Percentiles rank a stretch among this genome's conserved stretches.
phyloP scores from a whole-genome alignment of 805 yeast genomes.

The Pichia ethanolica region DNA sequence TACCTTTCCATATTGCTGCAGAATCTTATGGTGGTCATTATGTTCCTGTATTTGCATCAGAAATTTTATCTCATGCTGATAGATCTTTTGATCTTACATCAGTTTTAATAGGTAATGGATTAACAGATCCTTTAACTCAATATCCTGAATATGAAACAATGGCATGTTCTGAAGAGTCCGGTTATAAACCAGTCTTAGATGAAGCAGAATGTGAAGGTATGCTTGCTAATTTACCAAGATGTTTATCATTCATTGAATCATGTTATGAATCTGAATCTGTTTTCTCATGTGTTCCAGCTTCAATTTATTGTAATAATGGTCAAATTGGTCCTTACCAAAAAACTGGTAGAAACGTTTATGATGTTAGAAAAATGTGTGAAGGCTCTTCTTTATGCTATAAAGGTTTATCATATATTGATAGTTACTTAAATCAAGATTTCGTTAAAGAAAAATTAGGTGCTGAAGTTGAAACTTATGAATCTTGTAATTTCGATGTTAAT shows the following conservation, averaged over 20 bases:
- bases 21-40: conserved; percentile 84
- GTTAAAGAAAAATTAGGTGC: conserved; percentile 57
- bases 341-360: conserved; percentile 58
- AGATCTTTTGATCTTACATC: conserved; percentile 63
- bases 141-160: conserved; percentile 77
- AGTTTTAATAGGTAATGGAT: conserved; percentile 86
- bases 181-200: conserved; percentile 64
- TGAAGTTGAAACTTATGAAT: conserved; percentile 39
- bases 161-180: conserved; percentile 86
- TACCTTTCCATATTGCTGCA: conserved; percentile 71
- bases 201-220: conserved; percentile 64
- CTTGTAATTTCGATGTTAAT: conserved; percentile 46
- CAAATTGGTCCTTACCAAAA: conserved; percentile 51
- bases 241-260: conserved; percentile 50
- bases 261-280: conserved; percentile 58
- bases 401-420: conserved; percentile 41
- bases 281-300: conserved; percentile 57
- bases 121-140: conserved; percentile 79
- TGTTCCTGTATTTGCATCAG: conserved; percentile 60
- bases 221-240: conserved; percentile 55
- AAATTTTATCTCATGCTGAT: conserved; percentile 46
- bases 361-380: conserved; percentile 48
- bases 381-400: conserved; percentile 47
- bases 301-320: conserved; percentile 55
- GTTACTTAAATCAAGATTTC: conserved; percentile 43